Percentiles rank a stretch among this genome's conserved stretches.
Conservation (phyloP, 1,284 basidiomycete species). For the Sutorius eximius region DNA sequence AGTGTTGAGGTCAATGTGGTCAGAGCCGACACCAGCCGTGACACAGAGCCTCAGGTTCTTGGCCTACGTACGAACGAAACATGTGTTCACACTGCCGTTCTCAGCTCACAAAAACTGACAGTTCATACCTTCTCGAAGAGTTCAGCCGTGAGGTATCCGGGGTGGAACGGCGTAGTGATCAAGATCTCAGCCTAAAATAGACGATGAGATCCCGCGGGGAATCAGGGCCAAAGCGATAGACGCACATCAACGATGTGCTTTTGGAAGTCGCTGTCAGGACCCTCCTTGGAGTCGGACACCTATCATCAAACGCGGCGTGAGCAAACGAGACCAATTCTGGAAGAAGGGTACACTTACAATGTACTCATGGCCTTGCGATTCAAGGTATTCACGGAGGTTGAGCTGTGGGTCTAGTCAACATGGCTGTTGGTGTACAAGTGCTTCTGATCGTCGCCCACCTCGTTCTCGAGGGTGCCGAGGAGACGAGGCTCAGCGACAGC, state of each 20-base stretch:
- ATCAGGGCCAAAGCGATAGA: conserved; percentile 9
- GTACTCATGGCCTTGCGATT: conserved; percentile 76
- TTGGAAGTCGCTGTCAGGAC: conserved; percentile 81
- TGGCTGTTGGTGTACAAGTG: background rate
- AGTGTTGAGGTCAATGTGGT: conserved; percentile 90
- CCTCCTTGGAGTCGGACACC: conserved; percentile 89
- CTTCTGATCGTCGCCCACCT: conserved; percentile 41
- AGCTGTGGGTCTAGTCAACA: conserved; percentile 46
- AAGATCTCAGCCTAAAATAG: conserved; percentile 60
- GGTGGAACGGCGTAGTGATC: conserved; percentile 93
- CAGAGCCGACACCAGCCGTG: conserved; percentile 94
- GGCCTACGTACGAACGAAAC: conserved; percentile 48
- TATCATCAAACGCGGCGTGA: conserved; percentile 27
- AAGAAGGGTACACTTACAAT: conserved; percentile 45
- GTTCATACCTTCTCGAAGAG: conserved; percentile 61
- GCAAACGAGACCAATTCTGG: background rate
- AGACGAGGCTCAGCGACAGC: conserved; percentile 83
- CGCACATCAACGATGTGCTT: conserved; percentile 83
- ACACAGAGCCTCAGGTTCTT: conserved; percentile 91
- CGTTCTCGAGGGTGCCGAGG: conserved; percentile 89
- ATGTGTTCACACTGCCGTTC: conserved; percentile 2
- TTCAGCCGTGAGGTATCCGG: conserved; percentile 85
- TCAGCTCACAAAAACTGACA: background rate
- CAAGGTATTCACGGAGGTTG: conserved; percentile 71
- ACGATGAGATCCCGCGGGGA: conserved; percentile 7